Conservation (phyloP, 1,284 basidiomycete genomes). For the Retiboletus fuscus region DNA sequence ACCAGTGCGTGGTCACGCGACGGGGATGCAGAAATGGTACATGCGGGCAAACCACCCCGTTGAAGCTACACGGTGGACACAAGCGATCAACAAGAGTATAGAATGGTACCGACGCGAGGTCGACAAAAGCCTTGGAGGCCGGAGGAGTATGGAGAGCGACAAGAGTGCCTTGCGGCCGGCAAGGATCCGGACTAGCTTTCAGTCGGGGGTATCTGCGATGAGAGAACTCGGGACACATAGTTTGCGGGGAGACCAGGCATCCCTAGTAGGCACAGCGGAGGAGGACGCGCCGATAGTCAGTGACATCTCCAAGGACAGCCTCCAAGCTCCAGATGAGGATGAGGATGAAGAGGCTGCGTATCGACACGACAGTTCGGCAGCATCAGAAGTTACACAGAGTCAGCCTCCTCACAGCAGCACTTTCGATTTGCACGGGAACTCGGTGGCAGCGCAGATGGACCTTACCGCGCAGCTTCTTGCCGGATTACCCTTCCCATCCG, state of each 20-base stretch:
- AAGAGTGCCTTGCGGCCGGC: conserved; percentile 42
- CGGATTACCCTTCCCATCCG: conserved; percentile 57
- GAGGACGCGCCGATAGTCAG: conserved; percentile 29
- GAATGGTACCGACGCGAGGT: conserved; percentile 64
- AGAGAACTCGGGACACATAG: conserved; percentile 39
- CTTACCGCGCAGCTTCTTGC: conserved; percentile 77
- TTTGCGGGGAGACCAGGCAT: conserved; percentile 45
- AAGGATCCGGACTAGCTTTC: conserved; percentile 48
- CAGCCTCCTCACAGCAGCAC: conserved; percentile 74
- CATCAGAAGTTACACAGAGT: conserved; percentile 55
- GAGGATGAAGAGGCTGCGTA: conserved; percentile 53
- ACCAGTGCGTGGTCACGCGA: conserved; percentile 58
- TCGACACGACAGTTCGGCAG: conserved; percentile 56
- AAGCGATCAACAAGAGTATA: conserved; percentile 79
- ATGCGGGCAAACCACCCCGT: conserved; percentile 92
- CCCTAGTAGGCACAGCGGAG: conserved; percentile 35
- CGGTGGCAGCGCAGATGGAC: conserved; percentile 84
- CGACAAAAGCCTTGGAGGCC: conserved; percentile 31
- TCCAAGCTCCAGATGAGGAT: conserved; percentile 47
- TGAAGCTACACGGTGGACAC: conserved; percentile 89
- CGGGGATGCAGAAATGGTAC: conserved; percentile 82
- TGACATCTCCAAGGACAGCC: conserved; percentile 41
- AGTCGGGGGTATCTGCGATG: conserved; percentile 44
- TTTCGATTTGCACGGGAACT: conserved; percentile 83
- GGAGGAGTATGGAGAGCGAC: conserved; percentile 48